Conservation (phyloP, 2,329 filamentous ascomycete species). For the Diaporthe citri region DNA sequence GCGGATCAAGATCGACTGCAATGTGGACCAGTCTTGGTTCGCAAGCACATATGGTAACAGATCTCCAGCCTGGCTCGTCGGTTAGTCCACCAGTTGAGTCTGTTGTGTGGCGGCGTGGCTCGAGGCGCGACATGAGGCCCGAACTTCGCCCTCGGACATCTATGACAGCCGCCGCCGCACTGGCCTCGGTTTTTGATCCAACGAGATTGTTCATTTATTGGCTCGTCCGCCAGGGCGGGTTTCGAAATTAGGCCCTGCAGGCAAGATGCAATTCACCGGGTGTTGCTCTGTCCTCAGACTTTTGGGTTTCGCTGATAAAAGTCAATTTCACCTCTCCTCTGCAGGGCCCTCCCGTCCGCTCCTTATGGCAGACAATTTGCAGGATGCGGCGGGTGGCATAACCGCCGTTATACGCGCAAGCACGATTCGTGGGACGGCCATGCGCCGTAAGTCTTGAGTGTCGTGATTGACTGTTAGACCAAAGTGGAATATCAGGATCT, state of each 20-base stretch:
- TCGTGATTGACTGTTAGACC: not conserved
- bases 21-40: not conserved
- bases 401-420: not conserved
- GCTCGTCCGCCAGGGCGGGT: slow-evolving; percentile 3
- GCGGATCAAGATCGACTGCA: not conserved
- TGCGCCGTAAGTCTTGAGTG: not conserved
- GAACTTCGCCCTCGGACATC: not conserved
- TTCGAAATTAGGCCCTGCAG: not conserved
- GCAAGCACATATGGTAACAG: not conserved
- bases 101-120: not conserved
- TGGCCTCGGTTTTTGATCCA: not conserved
- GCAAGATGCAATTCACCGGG: too few relatives aligned
- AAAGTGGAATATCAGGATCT: not conserved
- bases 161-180: slow-evolving; percentile 2
- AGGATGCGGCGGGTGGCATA: not conserved
- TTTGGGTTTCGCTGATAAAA: slow-evolving; percentile 29
- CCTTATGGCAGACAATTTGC: not conserved
- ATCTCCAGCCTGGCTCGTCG: not conserved
- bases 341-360: not conserved
- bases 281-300: not conserved
- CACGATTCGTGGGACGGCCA: not conserved
- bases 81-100: not conserved
- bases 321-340: slow-evolving; percentile 1
- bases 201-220: not conserved
- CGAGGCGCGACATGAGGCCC: not conserved